phyloP scores from a whole-genome alignment of 2,329 filamentous ascomycete species.

The Hypoxylon sp. region DNA sequence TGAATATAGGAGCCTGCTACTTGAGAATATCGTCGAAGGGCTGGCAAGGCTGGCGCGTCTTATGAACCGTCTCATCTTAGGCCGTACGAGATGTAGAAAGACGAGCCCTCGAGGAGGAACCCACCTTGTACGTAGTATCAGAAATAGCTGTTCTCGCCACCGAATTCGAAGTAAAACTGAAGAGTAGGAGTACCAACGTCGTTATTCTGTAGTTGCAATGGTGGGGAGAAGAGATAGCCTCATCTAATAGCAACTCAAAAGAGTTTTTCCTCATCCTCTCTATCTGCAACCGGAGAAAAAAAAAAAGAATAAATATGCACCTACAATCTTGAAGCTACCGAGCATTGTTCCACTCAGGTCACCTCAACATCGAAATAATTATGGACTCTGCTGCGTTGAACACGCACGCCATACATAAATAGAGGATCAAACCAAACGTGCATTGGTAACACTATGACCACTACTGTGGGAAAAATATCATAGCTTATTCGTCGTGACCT shows the following conservation, averaged over 20 bases:
- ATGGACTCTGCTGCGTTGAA: background rate
- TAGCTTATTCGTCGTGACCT: conserved; percentile 1
- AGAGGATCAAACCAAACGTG: conserved; percentile 7
- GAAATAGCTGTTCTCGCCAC: background rate
- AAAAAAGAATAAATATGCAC: background rate
- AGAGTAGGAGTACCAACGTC: background rate
- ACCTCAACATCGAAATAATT: background rate
- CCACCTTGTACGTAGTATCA: background rate
- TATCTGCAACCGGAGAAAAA: too few species aligned
- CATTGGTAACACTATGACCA: background rate
- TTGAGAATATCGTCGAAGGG: background rate
- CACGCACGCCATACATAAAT: background rate
- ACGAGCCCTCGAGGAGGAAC: background rate
- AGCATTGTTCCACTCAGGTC: conserved; percentile 4
- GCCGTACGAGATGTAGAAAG: background rate
- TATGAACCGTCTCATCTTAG: background rate
- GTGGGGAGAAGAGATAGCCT: conserved; percentile 1
- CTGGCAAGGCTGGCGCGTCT: background rate
- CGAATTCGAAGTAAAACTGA: background rate
- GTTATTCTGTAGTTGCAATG: background rate
- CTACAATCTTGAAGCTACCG: conserved; percentile 5
- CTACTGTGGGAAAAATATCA: background rate
- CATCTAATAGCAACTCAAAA: background rate
- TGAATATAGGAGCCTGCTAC: conserved; percentile 1
- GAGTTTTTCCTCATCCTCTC: background rate